Conservation (phyloP, 176 grass and related monocot species). For the Oryza meridionalis region DNA sequence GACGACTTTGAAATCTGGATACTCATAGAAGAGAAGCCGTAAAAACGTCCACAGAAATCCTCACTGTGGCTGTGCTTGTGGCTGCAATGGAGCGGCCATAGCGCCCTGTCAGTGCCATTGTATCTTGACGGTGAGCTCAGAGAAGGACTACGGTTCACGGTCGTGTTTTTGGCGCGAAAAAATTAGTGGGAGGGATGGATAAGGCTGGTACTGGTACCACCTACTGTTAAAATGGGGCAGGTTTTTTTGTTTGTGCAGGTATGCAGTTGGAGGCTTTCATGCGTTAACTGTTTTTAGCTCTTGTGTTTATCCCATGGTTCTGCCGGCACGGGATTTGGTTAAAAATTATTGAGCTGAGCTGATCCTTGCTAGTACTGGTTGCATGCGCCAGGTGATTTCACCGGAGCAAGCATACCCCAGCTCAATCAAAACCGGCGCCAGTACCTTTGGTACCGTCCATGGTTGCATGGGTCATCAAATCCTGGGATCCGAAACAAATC, state of each 20-base stretch:
- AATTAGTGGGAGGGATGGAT: not conserved
- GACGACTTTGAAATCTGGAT: not conserved
- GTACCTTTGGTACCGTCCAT: conserved; percentile 28
- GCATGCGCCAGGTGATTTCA: conserved; percentile 37
- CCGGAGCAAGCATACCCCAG: conserved; percentile 13
- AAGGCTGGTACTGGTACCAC: conserved; percentile 16
- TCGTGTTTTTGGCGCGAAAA: conserved; percentile 24
- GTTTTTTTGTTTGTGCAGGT: not conserved
- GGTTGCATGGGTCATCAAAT: conserved; percentile 24
- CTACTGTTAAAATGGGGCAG: not conserved
- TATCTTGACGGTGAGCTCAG: not conserved
- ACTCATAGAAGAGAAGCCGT: not conserved
- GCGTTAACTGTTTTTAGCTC: not conserved
- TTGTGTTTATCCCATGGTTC: conserved; percentile 12
- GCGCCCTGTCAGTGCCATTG: not conserved
- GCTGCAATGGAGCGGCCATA: not conserved
- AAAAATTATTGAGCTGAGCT: not conserved
- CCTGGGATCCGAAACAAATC: conserved; percentile 37
- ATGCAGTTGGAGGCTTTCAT: conserved; percentile 13
- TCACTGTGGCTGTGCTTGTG: not conserved
- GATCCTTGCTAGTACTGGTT: not conserved
- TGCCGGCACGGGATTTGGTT: not conserved
- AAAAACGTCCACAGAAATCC: not conserved
- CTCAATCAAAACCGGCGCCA: conserved; percentile 22
- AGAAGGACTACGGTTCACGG: not conserved